Percentiles rank a stretch among this genome's conserved stretches.
Evolutionary conservation across 1,284 basidiomycete genomes (phyloP).

Genomic region (Rhodotorula sp.): DNA sequence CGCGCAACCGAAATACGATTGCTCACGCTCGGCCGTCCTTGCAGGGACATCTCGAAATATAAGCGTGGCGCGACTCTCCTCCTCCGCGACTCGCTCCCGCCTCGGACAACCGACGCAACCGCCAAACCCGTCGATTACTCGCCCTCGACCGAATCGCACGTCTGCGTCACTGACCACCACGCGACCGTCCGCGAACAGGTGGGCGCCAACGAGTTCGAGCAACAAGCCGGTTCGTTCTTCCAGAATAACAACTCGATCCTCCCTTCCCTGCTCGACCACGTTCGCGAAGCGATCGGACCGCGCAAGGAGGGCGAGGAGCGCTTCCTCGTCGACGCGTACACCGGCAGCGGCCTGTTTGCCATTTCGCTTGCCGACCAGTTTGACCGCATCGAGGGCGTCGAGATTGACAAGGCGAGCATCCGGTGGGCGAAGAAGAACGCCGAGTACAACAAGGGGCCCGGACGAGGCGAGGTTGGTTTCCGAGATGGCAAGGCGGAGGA

Average conservation of each 20-base stretch:
- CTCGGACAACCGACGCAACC: slow-evolving; percentile 15
- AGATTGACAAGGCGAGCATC: slow-evolving; percentile 69
- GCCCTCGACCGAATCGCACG: slow-evolving; percentile 56
- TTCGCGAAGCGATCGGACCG: slow-evolving; percentile 63
- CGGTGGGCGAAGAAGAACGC: slow-evolving; percentile 77
- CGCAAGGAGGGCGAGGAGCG: slow-evolving; percentile 55
- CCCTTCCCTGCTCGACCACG: slow-evolving; percentile 75
- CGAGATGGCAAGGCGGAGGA: slow-evolving; percentile 59
- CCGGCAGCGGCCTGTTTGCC: slow-evolving; percentile 87
- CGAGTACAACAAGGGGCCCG: slow-evolving; percentile 61
- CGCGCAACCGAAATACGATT: not conserved
- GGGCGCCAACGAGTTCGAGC: slow-evolving; percentile 78
- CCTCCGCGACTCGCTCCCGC: slow-evolving; percentile 70
- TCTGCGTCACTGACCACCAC: slow-evolving; percentile 82
- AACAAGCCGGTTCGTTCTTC: slow-evolving; percentile 59
- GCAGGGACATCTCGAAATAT: slow-evolving; percentile 74
- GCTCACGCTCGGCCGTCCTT: not conserved
- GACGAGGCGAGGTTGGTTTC: slow-evolving; percentile 52
- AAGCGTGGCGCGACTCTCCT: slow-evolving; percentile 88
- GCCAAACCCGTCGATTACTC: slow-evolving; percentile 32
- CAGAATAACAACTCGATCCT: slow-evolving; percentile 91
- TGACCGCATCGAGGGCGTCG: slow-evolving; percentile 79
- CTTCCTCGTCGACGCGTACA: slow-evolving; percentile 88
- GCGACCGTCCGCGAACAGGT: slow-evolving; percentile 79
- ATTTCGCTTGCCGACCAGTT: slow-evolving; percentile 82